Base-by-base conservation (phyloP, 805 yeast species). In the Lipomyces oligophaga region DNA sequence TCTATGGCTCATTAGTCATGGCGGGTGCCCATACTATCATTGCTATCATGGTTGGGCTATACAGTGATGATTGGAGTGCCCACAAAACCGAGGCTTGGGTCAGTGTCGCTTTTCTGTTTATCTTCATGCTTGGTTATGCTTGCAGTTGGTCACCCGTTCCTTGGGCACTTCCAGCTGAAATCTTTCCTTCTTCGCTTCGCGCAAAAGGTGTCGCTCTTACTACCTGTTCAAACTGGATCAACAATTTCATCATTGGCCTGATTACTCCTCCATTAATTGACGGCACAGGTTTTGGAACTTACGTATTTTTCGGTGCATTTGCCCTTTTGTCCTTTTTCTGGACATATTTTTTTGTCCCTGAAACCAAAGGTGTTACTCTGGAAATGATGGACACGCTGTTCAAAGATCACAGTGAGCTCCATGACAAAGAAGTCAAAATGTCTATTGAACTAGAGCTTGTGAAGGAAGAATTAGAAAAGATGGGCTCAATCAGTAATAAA, bases 351-450 rank as follows among this genome's bases (percentile, higher is more conserved):
- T 76, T 78, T 65, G 78, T 80, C 76, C 85, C 83, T 31, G 87
- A 82, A 66, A 81, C 87, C 28, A 81, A 80, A 67, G 81, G 76
- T 58, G 78, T 75, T 67, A 78, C 86, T 11, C 72, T 81, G 61
- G 88, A 81, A 66, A 85, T 81, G 65, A 77, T 81, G 49, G 87
- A 81, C 80, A 75, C 76, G 39, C 69, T 80, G 41, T 80, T 59
- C 59, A 43, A 44, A 6, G 39, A 52, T 27, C 32, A 52, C 21
- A 48, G 54, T 31, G 41, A 50, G 32, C 58, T 59, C 7, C n/a
- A n/a, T n/a, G n/a, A n/a, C n/a, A n/a, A n/a, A n/a, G n/a, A n/a
- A n/a, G n/a, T n/a, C n/a, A n/a, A n/a, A n/a, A n/a, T n/a, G n/a
- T n/a, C n/a, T n/a, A n/a, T n/a, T n/a, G n/a, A n/a, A n/a, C n/a